These are phyloP conservation scores for Bremia lactucae DNA, from an alignment of 352 stramenopile genomes.

Conservation along the genomic window DNA sequence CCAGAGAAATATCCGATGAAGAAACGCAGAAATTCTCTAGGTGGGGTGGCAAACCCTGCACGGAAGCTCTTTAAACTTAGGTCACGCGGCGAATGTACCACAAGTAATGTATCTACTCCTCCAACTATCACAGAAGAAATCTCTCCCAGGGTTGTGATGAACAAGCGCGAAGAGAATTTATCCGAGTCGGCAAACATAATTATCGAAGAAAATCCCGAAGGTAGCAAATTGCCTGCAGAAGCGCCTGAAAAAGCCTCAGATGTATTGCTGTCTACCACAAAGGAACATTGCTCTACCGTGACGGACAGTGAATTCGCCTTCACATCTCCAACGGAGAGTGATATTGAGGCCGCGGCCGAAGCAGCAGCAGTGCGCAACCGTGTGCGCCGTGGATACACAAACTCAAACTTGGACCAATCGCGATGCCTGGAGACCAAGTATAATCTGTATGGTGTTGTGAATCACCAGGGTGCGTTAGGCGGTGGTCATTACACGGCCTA, in stretches of 20 bases:
- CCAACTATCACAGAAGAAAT: slow-evolving; percentile 9
- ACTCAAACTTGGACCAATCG: slow-evolving; percentile 83
- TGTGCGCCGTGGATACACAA: slow-evolving; percentile 75
- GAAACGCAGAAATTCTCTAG: slow-evolving; percentile 19
- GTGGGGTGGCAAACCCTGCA: slow-evolving; percentile 7
- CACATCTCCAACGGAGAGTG: slow-evolving; percentile 13
- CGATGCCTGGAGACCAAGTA: slow-evolving; percentile 82
- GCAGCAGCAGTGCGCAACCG: slow-evolving; percentile 45
- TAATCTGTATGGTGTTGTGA: slow-evolving; percentile 82
- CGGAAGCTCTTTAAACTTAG: slow-evolving; percentile 26
- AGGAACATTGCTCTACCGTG: slow-evolving; percentile 2
- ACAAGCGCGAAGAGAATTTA: slow-evolving; percentile 4
- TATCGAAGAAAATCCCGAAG: slow-evolving; percentile 12
- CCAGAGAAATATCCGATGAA: slow-evolving; percentile 76
- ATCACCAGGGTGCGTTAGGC: slow-evolving; percentile 79
- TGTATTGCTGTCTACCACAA: slow-evolving; percentile 5
- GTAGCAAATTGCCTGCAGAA: slow-evolving; percentile 10
- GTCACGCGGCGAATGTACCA: slow-evolving; percentile 15
- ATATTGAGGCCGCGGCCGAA: slow-evolving; percentile 16
- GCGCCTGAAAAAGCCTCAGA: slow-evolving; percentile 3
- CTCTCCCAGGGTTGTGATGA: background rate
- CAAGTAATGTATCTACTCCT: slow-evolving; percentile 14
- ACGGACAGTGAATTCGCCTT: slow-evolving; percentile 6
- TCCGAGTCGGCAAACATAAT: slow-evolving; percentile 6
- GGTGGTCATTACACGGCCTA: slow-evolving; percentile 85